Conservation (phyloP, 2,329 filamentous ascomycete species). For the Trichoderma breve region DNA sequence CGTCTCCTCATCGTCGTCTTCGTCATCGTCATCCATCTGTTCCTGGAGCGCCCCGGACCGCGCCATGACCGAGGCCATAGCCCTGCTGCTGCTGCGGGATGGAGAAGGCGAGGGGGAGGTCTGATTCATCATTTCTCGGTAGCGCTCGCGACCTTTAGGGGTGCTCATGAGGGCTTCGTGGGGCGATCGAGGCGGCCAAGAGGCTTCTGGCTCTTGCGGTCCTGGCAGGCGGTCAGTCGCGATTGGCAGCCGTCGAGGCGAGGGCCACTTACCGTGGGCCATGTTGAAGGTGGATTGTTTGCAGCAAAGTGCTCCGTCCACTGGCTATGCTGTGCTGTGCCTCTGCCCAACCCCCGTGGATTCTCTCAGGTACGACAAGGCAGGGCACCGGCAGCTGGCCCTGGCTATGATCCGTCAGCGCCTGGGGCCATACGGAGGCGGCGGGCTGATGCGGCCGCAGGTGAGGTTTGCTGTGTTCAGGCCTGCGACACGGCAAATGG, state of each 20-base stretch:
- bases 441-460: slow-evolving; percentile 10
- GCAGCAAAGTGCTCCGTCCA: background rate
- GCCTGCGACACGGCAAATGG: slow-evolving; percentile 2
- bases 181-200: slow-evolving; percentile 67
- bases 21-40: slow-evolving; percentile 38
- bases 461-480: background rate
- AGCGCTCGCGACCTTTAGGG: slow-evolving; percentile 74
- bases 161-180: slow-evolving; percentile 64
- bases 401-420: slow-evolving; percentile 18
- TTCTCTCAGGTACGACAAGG: slow-evolving; percentile 14
- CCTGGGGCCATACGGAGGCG: slow-evolving; percentile 14
- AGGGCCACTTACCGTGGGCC: slow-evolving; percentile 20
- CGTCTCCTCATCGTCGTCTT: slow-evolving; percentile 85
- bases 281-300: slow-evolving; percentile 14
- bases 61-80: slow-evolving; percentile 17
- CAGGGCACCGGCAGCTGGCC: slow-evolving; percentile 20
- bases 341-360: slow-evolving; percentile 12
- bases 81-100: slow-evolving; percentile 26
- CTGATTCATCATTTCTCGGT: slow-evolving; percentile 65
- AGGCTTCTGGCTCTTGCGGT: slow-evolving; percentile 42
- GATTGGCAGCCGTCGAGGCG: slow-evolving; percentile 1
- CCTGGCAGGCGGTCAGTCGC: slow-evolving; percentile 18
- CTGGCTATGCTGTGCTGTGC: background rate
- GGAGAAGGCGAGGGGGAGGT: slow-evolving; percentile 69
- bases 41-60: slow-evolving; percentile 36